Evolutionary conservation across 2,329 filamentous ascomycete species (phyloP).

Genomic region (Arthrobotrys iridis): DNA sequence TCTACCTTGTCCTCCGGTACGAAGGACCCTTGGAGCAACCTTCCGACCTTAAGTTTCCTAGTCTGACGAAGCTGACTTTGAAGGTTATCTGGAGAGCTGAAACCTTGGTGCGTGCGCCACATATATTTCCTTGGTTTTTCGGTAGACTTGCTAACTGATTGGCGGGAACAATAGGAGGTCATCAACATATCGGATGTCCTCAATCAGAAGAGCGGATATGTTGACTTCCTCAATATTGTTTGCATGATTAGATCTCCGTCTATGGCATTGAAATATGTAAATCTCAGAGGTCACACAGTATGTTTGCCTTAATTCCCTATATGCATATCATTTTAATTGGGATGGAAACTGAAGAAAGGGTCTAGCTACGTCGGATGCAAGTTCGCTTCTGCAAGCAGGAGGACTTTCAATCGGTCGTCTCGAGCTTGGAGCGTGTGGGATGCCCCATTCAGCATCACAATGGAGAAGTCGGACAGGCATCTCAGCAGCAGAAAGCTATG

Average conservation of each 20-base stretch:
- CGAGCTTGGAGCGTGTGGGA: slow-evolving; percentile 28
- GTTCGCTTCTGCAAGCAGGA: slow-evolving; percentile 41
- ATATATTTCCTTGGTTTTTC: neutral
- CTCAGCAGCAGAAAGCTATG: slow-evolving; percentile 5
- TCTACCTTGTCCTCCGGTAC: slow-evolving; percentile 32
- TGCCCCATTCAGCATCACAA: slow-evolving; percentile 44
- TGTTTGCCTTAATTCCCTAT: neutral
- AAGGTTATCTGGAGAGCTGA: slow-evolving; percentile 52
- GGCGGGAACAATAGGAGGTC: slow-evolving; percentile 9
- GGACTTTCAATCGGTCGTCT: slow-evolving; percentile 34
- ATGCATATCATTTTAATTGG: neutral
- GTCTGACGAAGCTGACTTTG: slow-evolving; percentile 35
- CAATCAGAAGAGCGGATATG: slow-evolving; percentile 24
- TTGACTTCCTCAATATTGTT: slow-evolving; percentile 31
- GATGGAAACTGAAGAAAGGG: neutral
- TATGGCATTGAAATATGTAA: slow-evolving; percentile 43
- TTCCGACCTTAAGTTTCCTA: slow-evolving; percentile 22
- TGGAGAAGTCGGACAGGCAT: slow-evolving; percentile 10
- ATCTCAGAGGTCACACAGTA: slow-evolving; percentile 30
- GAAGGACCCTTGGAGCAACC: slow-evolving; percentile 49
- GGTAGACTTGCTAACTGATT: neutral
- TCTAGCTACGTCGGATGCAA: slow-evolving; percentile 41
- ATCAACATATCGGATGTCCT: slow-evolving; percentile 42
- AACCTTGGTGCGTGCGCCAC: slow-evolving; percentile 23
- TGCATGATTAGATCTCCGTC: slow-evolving; percentile 49